Conservation (phyloP, 306 rosid genomes). For the Adenanthera pavonina region DNA sequence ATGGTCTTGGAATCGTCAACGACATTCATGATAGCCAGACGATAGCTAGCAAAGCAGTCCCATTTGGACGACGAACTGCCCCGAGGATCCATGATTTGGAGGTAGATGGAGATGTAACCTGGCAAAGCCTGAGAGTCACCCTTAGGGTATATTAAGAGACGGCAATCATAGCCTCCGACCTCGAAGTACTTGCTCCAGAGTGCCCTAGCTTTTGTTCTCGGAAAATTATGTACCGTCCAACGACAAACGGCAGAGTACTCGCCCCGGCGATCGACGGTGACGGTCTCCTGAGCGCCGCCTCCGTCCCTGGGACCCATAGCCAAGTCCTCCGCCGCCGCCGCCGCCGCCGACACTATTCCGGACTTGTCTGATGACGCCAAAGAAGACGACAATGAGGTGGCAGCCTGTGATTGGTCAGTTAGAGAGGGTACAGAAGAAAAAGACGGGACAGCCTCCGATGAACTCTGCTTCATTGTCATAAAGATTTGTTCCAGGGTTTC, state of each 20-base stretch:
- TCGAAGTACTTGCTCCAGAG: conserved; percentile 99
- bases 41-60: conserved; percentile 99
- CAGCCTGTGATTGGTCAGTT: conserved; percentile 65
- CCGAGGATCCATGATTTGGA: conserved; percentile 99
- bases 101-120: conserved; percentile 91
- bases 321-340: conserved; percentile 86
- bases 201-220: conserved; percentile 91
- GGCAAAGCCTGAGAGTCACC: conserved; percentile 97
- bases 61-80: conserved; percentile 95
- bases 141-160: conserved; percentile 88
- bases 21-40: conserved; percentile 81
- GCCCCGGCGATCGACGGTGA: conserved; percentile 78
- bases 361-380: conserved; percentile 49
- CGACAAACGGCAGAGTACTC: conserved; percentile 89
- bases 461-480: conserved; percentile 75
- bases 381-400: conserved; percentile 53
- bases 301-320: conserved; percentile 69
- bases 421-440: conserved; percentile 53
- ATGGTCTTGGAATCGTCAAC: conserved; percentile 85
- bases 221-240: conserved; percentile 96
- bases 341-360: conserved; percentile 47
- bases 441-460: conserved; percentile 84
- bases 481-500: conserved; percentile 22
- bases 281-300: conserved; percentile 87
- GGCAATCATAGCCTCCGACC: conserved; percentile 99